Conservation (phyloP, 1,139 yeast species). For the Candida freyschussii region DNA sequence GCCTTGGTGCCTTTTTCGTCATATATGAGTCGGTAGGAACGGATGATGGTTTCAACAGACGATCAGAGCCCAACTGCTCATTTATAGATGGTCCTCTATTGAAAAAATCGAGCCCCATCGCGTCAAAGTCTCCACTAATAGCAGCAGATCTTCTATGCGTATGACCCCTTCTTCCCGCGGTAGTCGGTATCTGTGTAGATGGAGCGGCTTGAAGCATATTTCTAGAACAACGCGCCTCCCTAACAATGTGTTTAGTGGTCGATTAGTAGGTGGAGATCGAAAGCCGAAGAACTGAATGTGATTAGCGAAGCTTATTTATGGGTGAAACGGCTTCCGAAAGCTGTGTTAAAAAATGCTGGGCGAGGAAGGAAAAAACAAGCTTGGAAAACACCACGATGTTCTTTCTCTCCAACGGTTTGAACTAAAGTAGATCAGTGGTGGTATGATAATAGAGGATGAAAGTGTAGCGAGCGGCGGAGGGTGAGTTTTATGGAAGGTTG, state of each 20-base stretch:
- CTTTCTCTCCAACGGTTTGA: no score
- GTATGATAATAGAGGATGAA: background rate
- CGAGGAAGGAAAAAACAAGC: no score
- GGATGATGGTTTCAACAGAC: slow-evolving; percentile 16
- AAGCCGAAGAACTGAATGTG: no score
- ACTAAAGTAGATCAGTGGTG: slow-evolving; percentile 1
- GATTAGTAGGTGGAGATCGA: no score
- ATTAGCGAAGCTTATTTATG: no score
- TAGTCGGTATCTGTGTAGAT: slow-evolving; percentile 8
- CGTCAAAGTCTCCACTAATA: slow-evolving; percentile 70
- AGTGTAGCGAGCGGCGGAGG: no score
- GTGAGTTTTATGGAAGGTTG: no score
- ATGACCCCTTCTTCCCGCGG: slow-evolving; percentile 41
- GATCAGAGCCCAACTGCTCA: slow-evolving; percentile 8
- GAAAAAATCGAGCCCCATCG: slow-evolving; percentile 27
- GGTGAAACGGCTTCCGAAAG: no score
- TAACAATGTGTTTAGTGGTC: no score
- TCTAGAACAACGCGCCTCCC: no score
- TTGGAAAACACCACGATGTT: no score
- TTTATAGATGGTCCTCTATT: slow-evolving; percentile 24
- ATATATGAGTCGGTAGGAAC: slow-evolving; percentile 7
- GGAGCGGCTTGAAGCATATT: slow-evolving; percentile 15
- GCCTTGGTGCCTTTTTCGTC: slow-evolving; percentile 10
- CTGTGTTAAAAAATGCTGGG: no score
- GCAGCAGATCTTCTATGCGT: slow-evolving; percentile 70